These are phyloP conservation scores for Trichoderma oligosporum DNA, from an alignment of 2,329 filamentous ascomycete genomes.

Conservation along the genomic window DNA sequence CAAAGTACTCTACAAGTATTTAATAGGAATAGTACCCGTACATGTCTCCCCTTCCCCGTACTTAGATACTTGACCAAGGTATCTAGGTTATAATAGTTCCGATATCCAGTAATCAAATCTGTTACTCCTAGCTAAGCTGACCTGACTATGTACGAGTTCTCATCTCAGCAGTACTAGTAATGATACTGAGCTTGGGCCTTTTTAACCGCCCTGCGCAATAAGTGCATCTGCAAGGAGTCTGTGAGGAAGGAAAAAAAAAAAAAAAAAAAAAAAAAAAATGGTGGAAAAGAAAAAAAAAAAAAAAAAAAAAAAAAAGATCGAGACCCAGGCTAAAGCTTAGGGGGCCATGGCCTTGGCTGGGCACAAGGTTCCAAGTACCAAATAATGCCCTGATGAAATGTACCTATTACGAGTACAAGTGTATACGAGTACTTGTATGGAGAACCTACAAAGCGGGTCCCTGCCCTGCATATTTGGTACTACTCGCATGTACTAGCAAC, in stretches of 20 bases:
- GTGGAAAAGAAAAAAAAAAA: not conserved
- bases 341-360: not conserved
- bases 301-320: not conserved
- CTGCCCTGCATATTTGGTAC: too few species aligned
- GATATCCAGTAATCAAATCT: too few species aligned
- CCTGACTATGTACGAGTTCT: too few species aligned
- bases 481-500: not conserved
- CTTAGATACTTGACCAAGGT: too few species aligned
- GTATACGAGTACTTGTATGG: not conserved
- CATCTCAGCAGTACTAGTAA: not conserved
- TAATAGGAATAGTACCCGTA: too few species aligned
- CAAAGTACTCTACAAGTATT: too few species aligned
- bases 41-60: too few species aligned
- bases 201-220: not conserved
- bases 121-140: too few species aligned
- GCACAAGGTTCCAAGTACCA: constrained; percentile 5
- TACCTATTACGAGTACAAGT: too few species aligned
- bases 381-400: too few species aligned
- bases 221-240: not conserved
- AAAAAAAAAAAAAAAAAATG: not conserved
- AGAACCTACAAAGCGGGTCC: not conserved
- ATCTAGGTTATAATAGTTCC: too few species aligned
- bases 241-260: not conserved
- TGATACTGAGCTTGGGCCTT: not conserved
- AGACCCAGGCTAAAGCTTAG: not conserved